These are phyloP conservation scores for Aspergillus pseudotamarii DNA, from an alignment of 2,329 filamentous ascomycete genomes.

Conservation along the genomic window DNA sequence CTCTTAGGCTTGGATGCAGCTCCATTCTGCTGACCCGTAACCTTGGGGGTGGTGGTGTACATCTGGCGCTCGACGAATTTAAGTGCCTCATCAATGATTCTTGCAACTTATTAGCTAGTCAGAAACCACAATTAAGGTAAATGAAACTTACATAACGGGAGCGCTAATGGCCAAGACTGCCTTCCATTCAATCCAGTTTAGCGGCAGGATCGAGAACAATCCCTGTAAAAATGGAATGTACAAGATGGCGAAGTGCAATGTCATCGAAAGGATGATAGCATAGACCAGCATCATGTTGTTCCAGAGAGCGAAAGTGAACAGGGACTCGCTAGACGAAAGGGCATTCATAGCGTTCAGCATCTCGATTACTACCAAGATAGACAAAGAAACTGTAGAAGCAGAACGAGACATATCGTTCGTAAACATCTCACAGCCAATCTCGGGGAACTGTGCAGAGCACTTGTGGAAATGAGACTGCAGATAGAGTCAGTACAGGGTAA, in stretches of 20 bases:
- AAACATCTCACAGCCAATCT: constrained; percentile 94
- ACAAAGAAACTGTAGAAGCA: constrained; percentile 90
- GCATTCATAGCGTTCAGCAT: constrained; percentile 99
- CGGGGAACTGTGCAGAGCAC: constrained; percentile 81
- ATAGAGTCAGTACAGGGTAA: constrained; percentile 9
- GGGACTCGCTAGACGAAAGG: constrained; percentile 89
- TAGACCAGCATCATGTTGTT: constrained; percentile 98
- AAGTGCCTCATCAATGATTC: constrained; percentile 79
- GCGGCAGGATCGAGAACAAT: constrained; percentile 86
- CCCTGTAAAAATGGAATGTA: constrained; percentile 88
- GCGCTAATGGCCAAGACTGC: constrained; percentile 86
- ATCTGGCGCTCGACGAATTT: constrained; percentile 74
- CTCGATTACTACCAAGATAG: constrained; percentile 91
- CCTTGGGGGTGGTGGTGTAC: constrained; percentile 48
- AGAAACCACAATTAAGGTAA: neutral
- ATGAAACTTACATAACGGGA: constrained; percentile 79
- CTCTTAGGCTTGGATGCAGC: constrained; percentile 38
- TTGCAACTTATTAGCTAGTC: constrained; percentile 39
- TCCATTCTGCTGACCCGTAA: constrained; percentile 33
- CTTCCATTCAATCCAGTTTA: constrained; percentile 87
- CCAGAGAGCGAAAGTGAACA: constrained; percentile 93
- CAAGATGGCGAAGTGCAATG: constrained; percentile 87
- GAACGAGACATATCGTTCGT: constrained; percentile 80
- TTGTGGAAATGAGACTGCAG: constrained; percentile 80
- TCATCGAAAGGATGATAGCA: constrained; percentile 90